Percentiles rank a stretch among this genome's conserved stretches.
These are phyloP conservation scores for Urtica urens DNA, from an alignment of 306 rosid species.

Conservation along the genomic window DNA sequence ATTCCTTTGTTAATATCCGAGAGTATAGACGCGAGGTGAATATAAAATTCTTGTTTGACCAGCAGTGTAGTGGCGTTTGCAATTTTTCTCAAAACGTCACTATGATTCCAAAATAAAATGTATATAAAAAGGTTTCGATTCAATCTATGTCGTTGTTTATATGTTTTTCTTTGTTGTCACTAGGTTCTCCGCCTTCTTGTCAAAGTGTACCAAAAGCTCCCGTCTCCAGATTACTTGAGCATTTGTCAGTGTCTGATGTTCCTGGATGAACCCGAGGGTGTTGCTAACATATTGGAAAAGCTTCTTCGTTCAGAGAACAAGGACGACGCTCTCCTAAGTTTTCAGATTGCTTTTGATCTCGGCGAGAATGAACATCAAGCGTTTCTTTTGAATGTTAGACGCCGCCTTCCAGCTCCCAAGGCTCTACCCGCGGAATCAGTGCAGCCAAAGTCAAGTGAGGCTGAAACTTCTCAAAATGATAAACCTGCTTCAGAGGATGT, in stretches of 20 bases:
- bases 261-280: conserved; percentile 87
- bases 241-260: conserved; percentile 96
- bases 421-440: conserved; percentile 37
- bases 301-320: conserved; percentile 82
- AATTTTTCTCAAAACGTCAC: no score
- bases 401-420: conserved; percentile 60
- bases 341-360: conserved; percentile 92
- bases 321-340: conserved; percentile 86
- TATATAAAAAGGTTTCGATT: no score
- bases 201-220: conserved; percentile 81
- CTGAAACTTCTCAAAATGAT: conserved; percentile 45
- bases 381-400: conserved; percentile 73
- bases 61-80: no score
- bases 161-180: conserved; percentile 12
- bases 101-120: no score
- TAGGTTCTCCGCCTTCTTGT: conserved; percentile 92
- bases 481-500: conserved; percentile 55
- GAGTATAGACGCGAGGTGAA: conserved; percentile 91
- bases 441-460: conserved; percentile 41
- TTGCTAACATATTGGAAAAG: conserved; percentile 77
- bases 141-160: no score
- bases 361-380: conserved; percentile 97
- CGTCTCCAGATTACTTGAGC: conserved; percentile 93
- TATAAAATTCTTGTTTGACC: not conserved
- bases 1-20: conserved; percentile 80